Evolutionary conservation across 352 stramenopile species (phyloP), one percentile per base, ranked within the genome.

Genomic region (Phytophthora podocarpi): DNA sequence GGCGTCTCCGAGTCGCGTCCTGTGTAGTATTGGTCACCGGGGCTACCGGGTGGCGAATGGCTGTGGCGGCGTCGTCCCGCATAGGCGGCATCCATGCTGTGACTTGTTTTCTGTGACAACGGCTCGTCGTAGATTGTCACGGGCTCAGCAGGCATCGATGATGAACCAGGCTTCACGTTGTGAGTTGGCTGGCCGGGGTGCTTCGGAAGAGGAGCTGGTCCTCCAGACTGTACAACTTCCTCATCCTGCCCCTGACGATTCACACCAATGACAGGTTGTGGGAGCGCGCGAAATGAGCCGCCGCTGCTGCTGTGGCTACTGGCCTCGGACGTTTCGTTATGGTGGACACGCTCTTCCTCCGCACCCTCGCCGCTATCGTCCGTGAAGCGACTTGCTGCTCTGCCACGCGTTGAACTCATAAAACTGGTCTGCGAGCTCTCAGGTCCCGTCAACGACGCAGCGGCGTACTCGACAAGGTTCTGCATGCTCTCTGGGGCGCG

Each of bases 401-500:
- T 74, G 36, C 50, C 28, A n/a, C 59, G 69, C 13, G 52, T 50
- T 27, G 47, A 66, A 20, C 48, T 58, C 28, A 53, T 31, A 48
- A 69, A 61, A 23, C 59, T 67, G 16, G 56, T 47, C 23, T 60
- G 35, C 15, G 45, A 70, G 35, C 53, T 56, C 3, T 74, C 68
- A 4, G 50, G 35, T 0, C 59, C 58, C n/a, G 63, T 72, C 34
- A 77, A 68, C 10, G 67, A 76, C 16, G 63, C 46, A 23, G 72
- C 69, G 20, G 71, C 71, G 26, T 81, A 77, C 39, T 80, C 63
- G 31, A 67, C 72, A 20, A 68, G 63, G 58, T 80, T 86, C 58
- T 69, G 57, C 32, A 70, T 62, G 21, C 62, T 74, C 40, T 82
- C 62, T 4, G 78, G 76, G 31, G 85, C 74, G 34, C 82, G 82